Conservation (phyloP, 371 early-diverging fungal genomes). For the Mucor lusitanicus region DNA sequence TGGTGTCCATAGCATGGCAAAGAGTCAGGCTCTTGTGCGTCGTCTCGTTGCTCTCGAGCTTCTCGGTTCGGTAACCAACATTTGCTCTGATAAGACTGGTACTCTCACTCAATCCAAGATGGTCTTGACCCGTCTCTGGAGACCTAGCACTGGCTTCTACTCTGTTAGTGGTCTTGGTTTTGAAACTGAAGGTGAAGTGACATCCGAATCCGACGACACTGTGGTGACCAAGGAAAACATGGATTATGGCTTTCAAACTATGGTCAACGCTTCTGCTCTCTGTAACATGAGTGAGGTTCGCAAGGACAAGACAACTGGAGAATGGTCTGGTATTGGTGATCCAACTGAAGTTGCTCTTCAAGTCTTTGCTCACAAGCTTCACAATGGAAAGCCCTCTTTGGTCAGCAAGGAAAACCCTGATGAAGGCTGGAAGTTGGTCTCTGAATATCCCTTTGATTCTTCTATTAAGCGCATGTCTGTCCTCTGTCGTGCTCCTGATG, state of each 20-base stretch:
- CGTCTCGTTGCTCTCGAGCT: conserved; percentile 89
- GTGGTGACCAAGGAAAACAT: conserved; percentile 34
- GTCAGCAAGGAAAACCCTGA: conserved; percentile 28
- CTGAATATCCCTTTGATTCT: conserved; percentile 85
- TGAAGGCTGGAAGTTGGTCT: conserved; percentile 62
- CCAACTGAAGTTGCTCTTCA: conserved; percentile 83
- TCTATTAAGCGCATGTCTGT: conserved; percentile 93
- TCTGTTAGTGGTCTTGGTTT: conserved; percentile 66
- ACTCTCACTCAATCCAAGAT: conserved; percentile 94
- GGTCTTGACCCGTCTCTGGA: conserved; percentile 78
- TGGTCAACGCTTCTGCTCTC: conserved; percentile 61
- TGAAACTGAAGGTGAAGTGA: conserved; percentile 35
- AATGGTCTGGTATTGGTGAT: conserved; percentile 80
- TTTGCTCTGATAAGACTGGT: conserved; percentile 97
- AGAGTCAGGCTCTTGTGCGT: conserved; percentile 80
- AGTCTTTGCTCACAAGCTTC: conserved; percentile 74
- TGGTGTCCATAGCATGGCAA: conserved; percentile 89
- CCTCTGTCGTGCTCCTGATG: conserved; percentile 62
- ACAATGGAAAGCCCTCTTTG: conserved; percentile 65
- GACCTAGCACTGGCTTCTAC: conserved; percentile 65
- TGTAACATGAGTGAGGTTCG: conserved; percentile 77
- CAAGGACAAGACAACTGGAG: conserved; percentile 57
- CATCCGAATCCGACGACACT: conserved; percentile 18
- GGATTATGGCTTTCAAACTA: conserved; percentile 31
- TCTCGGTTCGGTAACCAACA: conserved; percentile 87